phyloP scores from a whole-genome alignment of 2,329 filamentous ascomycete genomes.

The Alternaria gansuensis region DNA sequence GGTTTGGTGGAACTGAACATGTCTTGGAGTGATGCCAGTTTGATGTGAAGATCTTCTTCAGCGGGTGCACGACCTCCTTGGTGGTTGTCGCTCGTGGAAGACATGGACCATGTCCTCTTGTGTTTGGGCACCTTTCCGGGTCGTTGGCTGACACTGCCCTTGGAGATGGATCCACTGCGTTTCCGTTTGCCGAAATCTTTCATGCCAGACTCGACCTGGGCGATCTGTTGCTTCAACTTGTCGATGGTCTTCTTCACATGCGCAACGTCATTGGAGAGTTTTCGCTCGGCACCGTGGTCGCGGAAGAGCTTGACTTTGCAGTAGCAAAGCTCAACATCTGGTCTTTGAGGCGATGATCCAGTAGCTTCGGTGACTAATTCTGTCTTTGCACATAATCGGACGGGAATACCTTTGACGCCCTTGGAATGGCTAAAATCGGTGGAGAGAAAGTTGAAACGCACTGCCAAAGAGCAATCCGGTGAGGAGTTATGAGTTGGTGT shows the following conservation, averaged over 20 bases:
- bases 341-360: slow-evolving; percentile 55
- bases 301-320: slow-evolving; percentile 98
- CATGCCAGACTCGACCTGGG: slow-evolving; percentile 72
- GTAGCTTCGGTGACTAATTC: slow-evolving; percentile 68
- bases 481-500: slow-evolving; percentile 71
- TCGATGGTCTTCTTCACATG: slow-evolving; percentile 98
- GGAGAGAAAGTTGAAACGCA: slow-evolving; percentile 97
- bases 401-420: slow-evolving; percentile 96
- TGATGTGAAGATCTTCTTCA: slow-evolving; percentile 78
- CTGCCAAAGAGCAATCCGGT: slow-evolving; percentile 83
- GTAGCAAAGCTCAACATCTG: slow-evolving; percentile 78
- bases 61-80: slow-evolving; percentile 55
- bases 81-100: slow-evolving; percentile 66
- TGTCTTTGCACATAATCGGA: slow-evolving; percentile 91
- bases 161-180: slow-evolving; percentile 63
- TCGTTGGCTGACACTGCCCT: slow-evolving; percentile 61
- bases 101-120: slow-evolving; percentile 95
- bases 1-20: slow-evolving; percentile 88
- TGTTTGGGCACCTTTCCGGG: slow-evolving; percentile 89
- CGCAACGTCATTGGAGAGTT: slow-evolving; percentile 91
- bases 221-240: slow-evolving; percentile 92
- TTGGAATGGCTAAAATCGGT: slow-evolving; percentile 99
- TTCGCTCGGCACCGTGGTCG: slow-evolving; percentile 93
- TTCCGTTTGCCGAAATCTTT: slow-evolving; percentile 69
- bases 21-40: slow-evolving; percentile 79